phyloP scores from a whole-genome alignment of 441 rosid species.

The Gossypium gossypioides region DNA sequence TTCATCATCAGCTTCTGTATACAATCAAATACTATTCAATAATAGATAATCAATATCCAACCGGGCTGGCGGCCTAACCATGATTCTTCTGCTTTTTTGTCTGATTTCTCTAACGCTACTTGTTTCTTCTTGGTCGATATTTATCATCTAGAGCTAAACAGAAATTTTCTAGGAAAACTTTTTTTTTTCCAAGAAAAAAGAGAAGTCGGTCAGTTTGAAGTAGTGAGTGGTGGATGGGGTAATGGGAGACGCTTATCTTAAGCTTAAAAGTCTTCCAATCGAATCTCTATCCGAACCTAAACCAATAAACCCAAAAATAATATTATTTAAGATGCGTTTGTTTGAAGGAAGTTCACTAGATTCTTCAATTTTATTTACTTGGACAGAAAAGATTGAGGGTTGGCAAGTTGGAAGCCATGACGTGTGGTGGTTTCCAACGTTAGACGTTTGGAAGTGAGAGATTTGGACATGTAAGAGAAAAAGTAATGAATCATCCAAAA shows the following conservation, averaged over 20 bases:
- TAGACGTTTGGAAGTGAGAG: conserved; percentile 5
- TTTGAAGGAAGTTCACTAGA: conserved; percentile 20
- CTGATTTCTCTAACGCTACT: conserved; percentile 28
- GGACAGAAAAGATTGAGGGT: not conserved
- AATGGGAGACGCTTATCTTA: conserved; percentile 35
- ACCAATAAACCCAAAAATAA: not conserved
- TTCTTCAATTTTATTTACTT: not conserved
- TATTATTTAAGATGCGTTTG: conserved; percentile 19
- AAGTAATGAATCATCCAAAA: conserved; percentile 10
- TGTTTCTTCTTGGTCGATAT: conserved; percentile 24
- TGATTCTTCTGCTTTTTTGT: conserved; percentile 45
- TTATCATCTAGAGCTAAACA: conserved; percentile 14
- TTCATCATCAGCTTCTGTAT: not conserved
- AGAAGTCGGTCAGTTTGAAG: conserved; percentile 20
- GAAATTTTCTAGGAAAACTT: not conserved
- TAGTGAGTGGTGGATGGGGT: conserved; percentile 33
- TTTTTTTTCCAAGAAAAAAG: not conserved
- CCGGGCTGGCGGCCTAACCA: conserved; percentile 22
- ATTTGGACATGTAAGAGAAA: conserved; percentile 8
- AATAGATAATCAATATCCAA: not conserved
- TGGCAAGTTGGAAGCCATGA: conserved; percentile 4
- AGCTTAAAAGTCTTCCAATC: conserved; percentile 31
- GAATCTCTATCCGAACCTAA: conserved; percentile 34
- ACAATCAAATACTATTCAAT: not conserved
- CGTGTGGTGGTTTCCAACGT: not conserved